Evolutionary conservation across 1,284 basidiomycete species (phyloP).

Genomic region (Irpex sp.): DNA sequence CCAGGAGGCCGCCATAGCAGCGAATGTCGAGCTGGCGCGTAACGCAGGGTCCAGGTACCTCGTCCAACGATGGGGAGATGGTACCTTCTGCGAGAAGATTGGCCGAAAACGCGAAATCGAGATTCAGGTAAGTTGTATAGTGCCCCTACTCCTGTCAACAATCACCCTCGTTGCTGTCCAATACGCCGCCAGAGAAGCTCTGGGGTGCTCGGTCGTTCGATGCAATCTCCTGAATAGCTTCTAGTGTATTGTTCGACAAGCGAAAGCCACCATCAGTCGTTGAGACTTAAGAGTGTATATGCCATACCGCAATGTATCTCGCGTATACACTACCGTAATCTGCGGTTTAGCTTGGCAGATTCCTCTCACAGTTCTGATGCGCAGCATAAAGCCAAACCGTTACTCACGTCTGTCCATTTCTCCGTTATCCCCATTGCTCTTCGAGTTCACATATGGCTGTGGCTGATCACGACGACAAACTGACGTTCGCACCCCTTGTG

Average conservation of each 20-base stretch:
- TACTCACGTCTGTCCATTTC: neutral
- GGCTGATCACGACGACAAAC: neutral
- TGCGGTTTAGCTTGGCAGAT: neutral
- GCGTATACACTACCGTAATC: neutral
- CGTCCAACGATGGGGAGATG: constrained; percentile 87
- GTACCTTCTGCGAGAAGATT: constrained; percentile 90
- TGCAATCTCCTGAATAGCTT: neutral
- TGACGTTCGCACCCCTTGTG: no score
- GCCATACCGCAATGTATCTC: neutral
- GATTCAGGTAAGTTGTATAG: constrained; percentile 63
- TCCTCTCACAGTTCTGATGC: neutral
- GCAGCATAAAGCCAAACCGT: neutral
- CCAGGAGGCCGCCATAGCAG: constrained; percentile 57
- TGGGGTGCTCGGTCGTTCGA: neutral
- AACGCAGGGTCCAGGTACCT: constrained; percentile 85
- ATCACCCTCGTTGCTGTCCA: neutral
- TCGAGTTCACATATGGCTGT: neutral
- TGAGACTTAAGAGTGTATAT: neutral
- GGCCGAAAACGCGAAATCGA: constrained; percentile 82
- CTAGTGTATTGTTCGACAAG: neutral
- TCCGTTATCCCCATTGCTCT: neutral
- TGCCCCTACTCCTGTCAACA: constrained; percentile 16
- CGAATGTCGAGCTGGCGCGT: constrained; percentile 71
- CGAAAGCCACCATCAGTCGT: neutral
- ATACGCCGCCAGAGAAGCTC: neutral